Evolutionary conservation across 2,329 filamentous ascomycete species (phyloP), one percentile per base, ranked within the genome.

Genomic region (Aspergillus awamori): DNA sequence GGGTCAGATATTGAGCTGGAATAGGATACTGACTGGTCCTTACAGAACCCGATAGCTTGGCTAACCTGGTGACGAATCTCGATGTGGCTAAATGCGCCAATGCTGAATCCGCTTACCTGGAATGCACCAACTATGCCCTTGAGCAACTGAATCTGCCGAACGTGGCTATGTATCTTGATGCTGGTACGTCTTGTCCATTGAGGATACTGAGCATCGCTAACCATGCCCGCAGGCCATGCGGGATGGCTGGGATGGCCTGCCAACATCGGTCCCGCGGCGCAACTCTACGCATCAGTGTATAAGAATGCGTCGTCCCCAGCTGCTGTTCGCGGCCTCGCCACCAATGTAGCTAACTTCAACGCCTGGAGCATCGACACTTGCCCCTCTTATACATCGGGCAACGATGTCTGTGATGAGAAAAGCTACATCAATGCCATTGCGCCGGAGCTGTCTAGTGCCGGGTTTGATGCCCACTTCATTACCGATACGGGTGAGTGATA

Each of bases 211-310:
- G 22, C n/a, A 8, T 13, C 10, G 13, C n/a, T 53, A 28, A 57
- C 10, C 2, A n/a, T 49, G 15, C 10, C 36, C 5, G 13, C 17
- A 75, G 72, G 73, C 38, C 86, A 89, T 72, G 85, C 83, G 26
- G 86, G 86, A 62, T 89, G 86, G 86, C 80, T 88, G 47, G 86
- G 86, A 68, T 88, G 86, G 86, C 72, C 81, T 17, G 85, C 83
- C 62, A 88, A 88, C 75, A 81, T 86, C 49, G 65, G 67, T 5
- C 83, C 83, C 5, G 81, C 82, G 2, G 83, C 83, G 8, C 67
- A 78, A 39, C 73, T 84, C 15, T 84, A 79, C 68, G 80, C 75
- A 3, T 48, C 76, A 24, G 71, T 85, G 1, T 85, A 82, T 70
- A 79, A 75, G 49, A 75, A 74, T 33, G 82, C 82, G 17, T 77